phyloP scores from a whole-genome alignment of 768 basidiomycete species.

The Porphyrellus cyaneotinctus region DNA sequence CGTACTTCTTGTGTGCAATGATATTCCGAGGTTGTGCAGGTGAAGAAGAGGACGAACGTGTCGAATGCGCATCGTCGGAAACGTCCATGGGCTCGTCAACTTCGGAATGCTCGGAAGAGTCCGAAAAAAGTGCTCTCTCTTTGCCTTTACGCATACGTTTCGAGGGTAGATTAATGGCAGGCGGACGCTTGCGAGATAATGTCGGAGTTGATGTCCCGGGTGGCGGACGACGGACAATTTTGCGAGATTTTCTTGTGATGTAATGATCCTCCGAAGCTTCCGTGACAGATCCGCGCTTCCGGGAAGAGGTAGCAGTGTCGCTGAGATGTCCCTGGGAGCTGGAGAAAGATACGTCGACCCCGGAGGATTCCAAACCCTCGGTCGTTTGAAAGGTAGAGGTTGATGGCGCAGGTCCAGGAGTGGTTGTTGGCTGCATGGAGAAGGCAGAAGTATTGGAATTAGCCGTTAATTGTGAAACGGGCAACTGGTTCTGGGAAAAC shows the following conservation, averaged over 20 bases:
- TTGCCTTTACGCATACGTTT: conserved; percentile 30
- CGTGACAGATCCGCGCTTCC: conserved; percentile 2
- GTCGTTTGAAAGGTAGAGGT: neutral
- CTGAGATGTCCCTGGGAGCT: conserved; percentile 3
- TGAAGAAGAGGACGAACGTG: conserved; percentile 14
- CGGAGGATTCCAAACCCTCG: neutral
- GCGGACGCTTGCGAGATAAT: conserved; percentile 23
- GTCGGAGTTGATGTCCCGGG: conserved; percentile 8
- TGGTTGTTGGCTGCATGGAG: conserved; percentile 4
- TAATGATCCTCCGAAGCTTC: conserved; percentile 10
- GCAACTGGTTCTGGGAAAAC: conserved; percentile 16
- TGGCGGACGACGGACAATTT: conserved; percentile 1
- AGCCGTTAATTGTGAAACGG: conserved; percentile 15
- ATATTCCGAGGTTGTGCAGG: conserved; percentile 11
- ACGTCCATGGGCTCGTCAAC: conserved; percentile 9
- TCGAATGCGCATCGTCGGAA: conserved; percentile 10
- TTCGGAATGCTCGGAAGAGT: conserved; percentile 17
- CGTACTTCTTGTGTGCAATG: conserved; percentile 17
- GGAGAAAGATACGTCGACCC: neutral
- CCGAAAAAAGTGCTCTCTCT: conserved; percentile 17
- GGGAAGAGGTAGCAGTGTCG: conserved; percentile 1
- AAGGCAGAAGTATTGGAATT: conserved; percentile 1
- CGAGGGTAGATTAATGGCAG: conserved; percentile 12
- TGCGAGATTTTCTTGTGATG: conserved; percentile 6
- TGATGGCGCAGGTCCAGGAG: conserved; percentile 1